Conservation (phyloP, 805 yeast species). For the Komagataella ulmi region DNA sequence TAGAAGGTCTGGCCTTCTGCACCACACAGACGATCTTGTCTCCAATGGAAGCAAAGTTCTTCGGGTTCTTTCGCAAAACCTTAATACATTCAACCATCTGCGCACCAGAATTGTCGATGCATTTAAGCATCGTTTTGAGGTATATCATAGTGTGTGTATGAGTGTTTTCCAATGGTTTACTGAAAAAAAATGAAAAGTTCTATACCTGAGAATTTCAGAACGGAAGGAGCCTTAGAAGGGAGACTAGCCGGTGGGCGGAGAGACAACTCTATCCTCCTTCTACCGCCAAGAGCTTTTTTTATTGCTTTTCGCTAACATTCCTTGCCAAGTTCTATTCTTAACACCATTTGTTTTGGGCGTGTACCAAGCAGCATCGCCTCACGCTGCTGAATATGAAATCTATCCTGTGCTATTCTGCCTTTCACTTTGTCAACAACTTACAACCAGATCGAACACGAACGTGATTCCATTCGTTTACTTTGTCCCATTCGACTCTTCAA, state of each 20-base stretch:
- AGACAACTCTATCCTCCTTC: not conserved
- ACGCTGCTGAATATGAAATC: not conserved
- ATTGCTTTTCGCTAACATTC: not conserved
- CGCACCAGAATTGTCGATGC: conserved; percentile 91
- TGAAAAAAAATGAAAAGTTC: not conserved
- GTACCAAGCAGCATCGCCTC: not conserved
- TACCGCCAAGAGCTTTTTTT: not conserved
- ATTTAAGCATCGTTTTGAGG: conserved; percentile 76
- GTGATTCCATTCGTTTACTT: not conserved
- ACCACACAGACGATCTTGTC: conserved; percentile 92
- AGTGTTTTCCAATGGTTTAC: not conserved
- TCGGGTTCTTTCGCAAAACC: conserved; percentile 81
- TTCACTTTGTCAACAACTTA: not conserved
- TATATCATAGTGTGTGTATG: conserved; percentile 49
- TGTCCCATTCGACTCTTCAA: not conserved
- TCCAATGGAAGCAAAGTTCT: conserved; percentile 72
- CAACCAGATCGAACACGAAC: not conserved
- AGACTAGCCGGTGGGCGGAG: not conserved
- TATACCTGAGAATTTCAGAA: not conserved
- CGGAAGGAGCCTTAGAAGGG: not conserved
- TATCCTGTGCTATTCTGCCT: not conserved
- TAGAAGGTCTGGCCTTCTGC: conserved; percentile 74
- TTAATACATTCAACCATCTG: conserved; percentile 91
- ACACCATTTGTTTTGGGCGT: not conserved
- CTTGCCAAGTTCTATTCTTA: not conserved